Evolutionary conservation across 1,284 basidiomycete species (phyloP), one percentile per base, ranked within the genome.

Genomic region (Malassezia restricta): DNA sequence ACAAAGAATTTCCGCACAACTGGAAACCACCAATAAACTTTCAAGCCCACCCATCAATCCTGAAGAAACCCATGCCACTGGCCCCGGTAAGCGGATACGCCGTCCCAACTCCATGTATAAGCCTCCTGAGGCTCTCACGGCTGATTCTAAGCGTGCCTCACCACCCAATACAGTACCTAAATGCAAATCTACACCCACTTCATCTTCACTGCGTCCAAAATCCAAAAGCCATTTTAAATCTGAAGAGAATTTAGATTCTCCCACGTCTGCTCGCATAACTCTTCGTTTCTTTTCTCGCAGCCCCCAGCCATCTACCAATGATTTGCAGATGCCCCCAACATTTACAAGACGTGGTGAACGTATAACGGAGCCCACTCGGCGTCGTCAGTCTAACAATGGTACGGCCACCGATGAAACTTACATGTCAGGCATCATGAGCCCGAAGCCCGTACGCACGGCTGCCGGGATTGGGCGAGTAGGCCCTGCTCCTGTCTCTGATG

Each of bases 51-150:
- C 11, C 5, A 35, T 15, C 11, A 35, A 12, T 15, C 11, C 33
- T 5, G 11, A 35, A 15, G 15, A 11, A 35, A 35, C 33, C 2
- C 11, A 35, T 35, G 33, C 33, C 33, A 35, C 33, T 47, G 53
- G 62, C 1, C 63, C 58, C 1, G 61, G 64, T 7, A 66, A 66
- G 44, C 58, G 62, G 31, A 61, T 64, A 43, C 60, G 63, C 39
- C 61, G 63, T 12, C 63, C 63, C 8, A 63, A 62, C 56, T 56
- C 57, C 53, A 65, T 65, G 64, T 64, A 65, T 49, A 55, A 57
- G 35, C 63, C 63, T 0, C 63, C 63, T 28, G 59, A 62, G 43
- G 62, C 63, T 17, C 50, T 65, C 40, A 65, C 63, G 35, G 51
- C 61, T 3, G 58, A 56, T 38, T 47, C 56, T 7, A 58, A 53